Evolutionary conservation across 345 rosid species (phyloP).

Genomic region (Reutealis trisperma): DNA sequence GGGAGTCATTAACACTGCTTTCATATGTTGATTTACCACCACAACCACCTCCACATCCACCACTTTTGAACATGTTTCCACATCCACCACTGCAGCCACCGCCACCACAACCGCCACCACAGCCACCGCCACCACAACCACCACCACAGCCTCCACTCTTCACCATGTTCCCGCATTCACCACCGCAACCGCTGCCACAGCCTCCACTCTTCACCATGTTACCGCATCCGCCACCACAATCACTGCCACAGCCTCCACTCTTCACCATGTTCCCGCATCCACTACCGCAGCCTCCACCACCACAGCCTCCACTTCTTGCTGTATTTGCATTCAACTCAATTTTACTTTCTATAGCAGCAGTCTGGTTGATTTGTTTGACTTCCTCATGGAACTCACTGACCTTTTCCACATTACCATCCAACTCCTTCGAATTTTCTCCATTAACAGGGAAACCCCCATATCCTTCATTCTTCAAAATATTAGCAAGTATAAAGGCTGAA

Average conservation of each 20-base stretch:
- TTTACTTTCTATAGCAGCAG: too few relatives aligned
- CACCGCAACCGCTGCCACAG: not conserved
- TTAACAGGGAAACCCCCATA: constrained; percentile 27
- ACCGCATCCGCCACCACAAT: not conserved
- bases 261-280: constrained; percentile 10
- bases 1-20: not conserved
- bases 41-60: constrained; percentile 10
- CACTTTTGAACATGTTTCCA: not conserved
- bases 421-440: constrained; percentile 20
- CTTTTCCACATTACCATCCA: constrained; percentile 19
- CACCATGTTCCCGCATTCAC: not conserved
- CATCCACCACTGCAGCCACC: not conserved
- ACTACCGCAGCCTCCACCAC: constrained; percentile 25
- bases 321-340: constrained; percentile 10
- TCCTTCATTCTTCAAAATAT: constrained; percentile 49
- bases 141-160: constrained; percentile 19
- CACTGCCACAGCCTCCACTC: constrained; percentile 11
- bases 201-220: not conserved
- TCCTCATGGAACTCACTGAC: constrained; percentile 19
- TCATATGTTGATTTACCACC: not conserved
- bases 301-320: constrained; percentile 14
- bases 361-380: constrained; percentile 11
- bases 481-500: constrained; percentile 62
- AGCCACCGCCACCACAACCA: constrained; percentile 8
- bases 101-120: constrained; percentile 9